Percentiles rank a stretch among this genome's conserved stretches.
Conservation (phyloP, 345 rosid species). For the Rhizophora mangle region DNA sequence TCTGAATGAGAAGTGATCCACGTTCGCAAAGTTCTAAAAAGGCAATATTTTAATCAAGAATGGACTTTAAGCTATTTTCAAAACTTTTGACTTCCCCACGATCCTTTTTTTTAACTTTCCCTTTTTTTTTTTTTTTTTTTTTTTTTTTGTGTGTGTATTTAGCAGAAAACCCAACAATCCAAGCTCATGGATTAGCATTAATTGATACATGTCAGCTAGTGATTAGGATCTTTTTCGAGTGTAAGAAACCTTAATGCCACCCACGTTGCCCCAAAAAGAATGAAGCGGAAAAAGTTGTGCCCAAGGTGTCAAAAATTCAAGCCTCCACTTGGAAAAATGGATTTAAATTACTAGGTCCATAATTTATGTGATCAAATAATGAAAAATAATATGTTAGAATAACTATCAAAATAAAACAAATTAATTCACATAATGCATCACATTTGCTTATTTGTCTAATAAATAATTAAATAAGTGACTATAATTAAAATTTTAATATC, state of each 20-base stretch:
- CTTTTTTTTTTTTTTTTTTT: not conserved
- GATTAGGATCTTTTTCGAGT: constrained; percentile 36
- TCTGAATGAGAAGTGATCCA: constrained; percentile 15
- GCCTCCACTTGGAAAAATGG: not conserved
- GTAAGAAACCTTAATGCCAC: constrained; percentile 50
- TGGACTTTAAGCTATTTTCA: not conserved
- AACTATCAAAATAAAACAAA: no score
- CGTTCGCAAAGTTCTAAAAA: constrained; percentile 32
- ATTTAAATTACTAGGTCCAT: no score
- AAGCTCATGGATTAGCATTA: not conserved
- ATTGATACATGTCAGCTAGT: not conserved
- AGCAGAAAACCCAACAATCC: not conserved
- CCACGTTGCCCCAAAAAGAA: not conserved
- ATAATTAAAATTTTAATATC: no score
- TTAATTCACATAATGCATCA: no score
- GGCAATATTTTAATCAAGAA: not conserved
- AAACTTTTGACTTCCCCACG: constrained; percentile 20
- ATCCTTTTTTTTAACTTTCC: not conserved
- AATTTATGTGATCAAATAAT: no score
- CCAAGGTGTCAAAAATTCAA: constrained; percentile 2
- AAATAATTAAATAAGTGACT: no score
- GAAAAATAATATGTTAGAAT: no score
- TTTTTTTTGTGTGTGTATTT: no score
- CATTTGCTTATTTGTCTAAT: no score
- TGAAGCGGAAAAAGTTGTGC: no score